phyloP scores from a whole-genome alignment of 208 protist species.

The Acanthamoeba comandoni region DNA sequence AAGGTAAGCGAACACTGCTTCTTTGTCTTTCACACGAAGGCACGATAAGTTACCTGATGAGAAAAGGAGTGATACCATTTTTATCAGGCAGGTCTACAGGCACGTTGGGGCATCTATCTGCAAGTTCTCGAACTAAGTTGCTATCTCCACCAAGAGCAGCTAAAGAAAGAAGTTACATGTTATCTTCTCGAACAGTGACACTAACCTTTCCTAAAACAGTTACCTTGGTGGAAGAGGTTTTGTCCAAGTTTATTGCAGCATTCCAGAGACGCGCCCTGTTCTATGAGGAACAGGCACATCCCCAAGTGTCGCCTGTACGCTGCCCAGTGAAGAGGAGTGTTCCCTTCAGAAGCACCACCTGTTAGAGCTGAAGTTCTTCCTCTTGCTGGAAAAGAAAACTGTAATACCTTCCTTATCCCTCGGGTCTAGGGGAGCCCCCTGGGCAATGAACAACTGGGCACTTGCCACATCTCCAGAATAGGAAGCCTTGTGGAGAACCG shows the following conservation, averaged over 20 bases:
- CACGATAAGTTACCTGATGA: conserved; percentile 17
- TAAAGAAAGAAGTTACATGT: neutral
- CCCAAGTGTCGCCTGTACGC: neutral
- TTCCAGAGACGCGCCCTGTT: neutral
- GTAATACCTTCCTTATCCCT: conserved; percentile 11
- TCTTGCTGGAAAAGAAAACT: neutral
- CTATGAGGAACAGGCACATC: neutral
- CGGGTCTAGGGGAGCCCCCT: neutral
- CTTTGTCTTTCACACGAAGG: neutral
- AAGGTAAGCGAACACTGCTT: neutral
- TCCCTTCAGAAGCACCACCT: neutral
- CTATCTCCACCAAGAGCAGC: neutral
- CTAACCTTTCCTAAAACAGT: neutral
- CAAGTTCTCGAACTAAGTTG: conserved; percentile 1
- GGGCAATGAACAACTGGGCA: neutral
- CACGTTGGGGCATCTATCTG: neutral
- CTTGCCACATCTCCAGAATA: neutral
- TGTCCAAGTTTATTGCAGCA: neutral
- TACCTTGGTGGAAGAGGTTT: neutral
- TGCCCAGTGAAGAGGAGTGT: neutral
- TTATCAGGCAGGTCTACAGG: neutral
- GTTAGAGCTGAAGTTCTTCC: neutral
- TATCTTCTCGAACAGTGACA: neutral
- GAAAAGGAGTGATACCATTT: conserved; percentile 13
- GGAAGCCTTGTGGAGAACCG: neutral